phyloP scores from a whole-genome alignment of 2,329 filamentous ascomycete species.

The Ophiostoma perfectum region DNA sequence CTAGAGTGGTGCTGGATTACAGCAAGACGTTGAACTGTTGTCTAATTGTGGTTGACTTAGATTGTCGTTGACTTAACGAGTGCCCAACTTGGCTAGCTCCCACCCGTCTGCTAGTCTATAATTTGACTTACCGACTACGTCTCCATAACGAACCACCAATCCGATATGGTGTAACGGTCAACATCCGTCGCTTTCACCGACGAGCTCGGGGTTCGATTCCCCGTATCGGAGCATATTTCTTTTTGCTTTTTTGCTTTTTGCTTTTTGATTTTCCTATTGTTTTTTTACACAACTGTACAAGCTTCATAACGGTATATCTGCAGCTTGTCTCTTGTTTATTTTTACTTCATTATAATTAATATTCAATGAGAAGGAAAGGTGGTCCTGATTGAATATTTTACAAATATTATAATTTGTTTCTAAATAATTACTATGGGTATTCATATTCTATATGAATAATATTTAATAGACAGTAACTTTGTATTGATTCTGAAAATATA shows the following conservation, averaged over 20 bases:
- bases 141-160: neutral
- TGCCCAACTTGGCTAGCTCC: too few species aligned
- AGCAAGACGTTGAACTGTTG: too few species aligned
- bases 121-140: neutral
- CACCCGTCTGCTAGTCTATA: too few species aligned
- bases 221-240: conserved; percentile 6
- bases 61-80: too few species aligned
- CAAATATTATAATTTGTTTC: too few species aligned
- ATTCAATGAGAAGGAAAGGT: neutral
- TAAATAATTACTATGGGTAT: too few species aligned
- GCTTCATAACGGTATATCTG: neutral
- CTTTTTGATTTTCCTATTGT: neutral
- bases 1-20: too few species aligned
- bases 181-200: conserved; percentile 11
- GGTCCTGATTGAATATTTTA: too few species aligned
- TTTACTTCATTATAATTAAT: neutral
- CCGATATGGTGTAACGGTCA: conserved; percentile 17
- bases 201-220: conserved; percentile 13
- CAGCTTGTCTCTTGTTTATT: neutral
- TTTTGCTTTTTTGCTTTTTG: conserved; percentile 7
- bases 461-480: too few species aligned
- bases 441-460: too few species aligned
- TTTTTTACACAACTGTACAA: neutral
- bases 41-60: too few species aligned
- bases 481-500: too few species aligned